A percentile compares a stretch with the other conserved stretches of the same genome.
Evolutionary conservation across 305 asterid species (phyloP).

Genomic region (Rubia balearica): DNA sequence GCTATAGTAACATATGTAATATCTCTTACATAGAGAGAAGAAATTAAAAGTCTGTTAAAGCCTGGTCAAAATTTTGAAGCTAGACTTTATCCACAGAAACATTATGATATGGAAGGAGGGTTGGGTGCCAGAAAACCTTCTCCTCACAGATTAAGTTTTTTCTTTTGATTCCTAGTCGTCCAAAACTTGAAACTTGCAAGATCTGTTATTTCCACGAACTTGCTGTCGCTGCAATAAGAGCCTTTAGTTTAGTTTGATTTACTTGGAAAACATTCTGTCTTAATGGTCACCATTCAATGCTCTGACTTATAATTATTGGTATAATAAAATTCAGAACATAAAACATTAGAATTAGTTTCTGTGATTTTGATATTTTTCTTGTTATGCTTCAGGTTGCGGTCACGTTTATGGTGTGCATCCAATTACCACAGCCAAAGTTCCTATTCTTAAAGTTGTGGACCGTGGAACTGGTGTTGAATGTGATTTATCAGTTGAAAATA

Average conservation of each 20-base stretch:
- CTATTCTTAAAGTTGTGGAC: constrained; percentile 84
- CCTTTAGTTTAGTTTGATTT: background rate
- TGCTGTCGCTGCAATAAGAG: too few relatives aligned
- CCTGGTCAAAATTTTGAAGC: background rate
- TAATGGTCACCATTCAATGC: background rate
- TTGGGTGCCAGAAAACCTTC: background rate
- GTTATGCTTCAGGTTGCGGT: constrained; percentile 51
- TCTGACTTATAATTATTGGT: background rate
- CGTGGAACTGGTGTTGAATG: constrained; percentile 92
- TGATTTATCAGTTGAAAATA: constrained; percentile 90
- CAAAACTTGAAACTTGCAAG: background rate
- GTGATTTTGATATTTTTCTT: constrained; percentile 29
- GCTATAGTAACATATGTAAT: background rate
- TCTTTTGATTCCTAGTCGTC: background rate
- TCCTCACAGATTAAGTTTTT: background rate
- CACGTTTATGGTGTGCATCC: constrained; percentile 78
- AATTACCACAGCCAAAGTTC: constrained; percentile 79
- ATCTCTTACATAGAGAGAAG: background rate
- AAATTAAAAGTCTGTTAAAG: background rate
- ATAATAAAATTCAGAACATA: background rate
- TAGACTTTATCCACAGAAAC: background rate
- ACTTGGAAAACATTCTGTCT: background rate
- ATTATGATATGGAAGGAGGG: background rate
- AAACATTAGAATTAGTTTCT: background rate
- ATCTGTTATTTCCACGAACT: background rate